phyloP scores from a whole-genome alignment of 73 alveolate genomes.

The Stentor coeruleus region DNA sequence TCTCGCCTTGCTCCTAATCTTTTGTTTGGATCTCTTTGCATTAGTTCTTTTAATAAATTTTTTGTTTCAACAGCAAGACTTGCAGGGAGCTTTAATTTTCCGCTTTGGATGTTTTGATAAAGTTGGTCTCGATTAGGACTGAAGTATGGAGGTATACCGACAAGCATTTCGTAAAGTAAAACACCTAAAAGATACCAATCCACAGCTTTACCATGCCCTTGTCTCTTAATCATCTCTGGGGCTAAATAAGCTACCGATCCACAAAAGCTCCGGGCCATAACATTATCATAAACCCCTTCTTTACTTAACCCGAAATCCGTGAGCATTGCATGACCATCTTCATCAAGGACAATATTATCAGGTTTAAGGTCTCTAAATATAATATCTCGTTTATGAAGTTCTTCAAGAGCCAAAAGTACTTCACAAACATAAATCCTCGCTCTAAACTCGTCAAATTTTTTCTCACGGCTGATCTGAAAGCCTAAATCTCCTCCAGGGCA shows the following conservation, averaged over 20 bases:
- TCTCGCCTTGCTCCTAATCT: constrained; percentile 86
- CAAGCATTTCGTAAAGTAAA: constrained; percentile 85
- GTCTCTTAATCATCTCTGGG: constrained; percentile 84
- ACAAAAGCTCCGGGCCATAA: constrained; percentile 82
- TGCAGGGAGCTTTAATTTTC: constrained; percentile 74
- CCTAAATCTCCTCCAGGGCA: constrained; percentile 98
- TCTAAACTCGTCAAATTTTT: constrained; percentile 69
- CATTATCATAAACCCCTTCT: constrained; percentile 84
- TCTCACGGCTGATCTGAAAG: constrained; percentile 73
- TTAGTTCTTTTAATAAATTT: constrained; percentile 39
- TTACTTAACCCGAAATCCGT: constrained; percentile 98
- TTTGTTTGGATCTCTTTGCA: constrained; percentile 79
- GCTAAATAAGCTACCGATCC: constrained; percentile 93
- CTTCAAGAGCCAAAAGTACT: constrained; percentile 91
- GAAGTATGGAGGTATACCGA: constrained; percentile 95
- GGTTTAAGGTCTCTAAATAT: constrained; percentile 97
- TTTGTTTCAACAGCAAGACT: constrained; percentile 69
- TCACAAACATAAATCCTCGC: constrained; percentile 89
- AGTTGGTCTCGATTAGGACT: constrained; percentile 79
- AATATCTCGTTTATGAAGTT: constrained; percentile 88
- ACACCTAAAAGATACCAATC: constrained; percentile 94
- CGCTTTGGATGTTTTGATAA: constrained; percentile 75
- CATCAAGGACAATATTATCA: constrained; percentile 91
- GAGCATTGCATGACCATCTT: constrained; percentile 92
- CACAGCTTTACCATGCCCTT: constrained; percentile 82